These are phyloP conservation scores for Laetiporus sulphureus DNA, from an alignment of 1,284 basidiomycete genomes.

Conservation along the genomic window DNA sequence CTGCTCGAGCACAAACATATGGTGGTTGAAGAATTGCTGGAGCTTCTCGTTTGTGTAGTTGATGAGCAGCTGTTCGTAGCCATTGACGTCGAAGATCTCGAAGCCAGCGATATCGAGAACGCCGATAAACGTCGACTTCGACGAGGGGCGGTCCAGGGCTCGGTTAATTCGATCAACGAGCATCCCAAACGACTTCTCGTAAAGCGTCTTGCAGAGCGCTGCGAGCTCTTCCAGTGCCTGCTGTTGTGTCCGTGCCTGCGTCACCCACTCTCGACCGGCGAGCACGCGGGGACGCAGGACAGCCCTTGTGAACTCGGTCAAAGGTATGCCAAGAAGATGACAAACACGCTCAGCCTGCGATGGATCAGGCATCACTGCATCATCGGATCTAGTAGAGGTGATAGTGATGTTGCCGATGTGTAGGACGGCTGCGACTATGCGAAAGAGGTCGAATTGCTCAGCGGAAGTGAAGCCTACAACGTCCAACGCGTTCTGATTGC, in stretches of 20 bases:
- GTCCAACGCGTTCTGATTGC: slow-evolving; percentile 64
- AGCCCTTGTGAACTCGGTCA: slow-evolving; percentile 85
- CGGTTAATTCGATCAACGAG: slow-evolving; percentile 95
- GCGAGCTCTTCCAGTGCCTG: slow-evolving; percentile 94
- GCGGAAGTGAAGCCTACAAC: slow-evolving; percentile 80
- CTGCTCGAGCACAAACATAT: slow-evolving; percentile 99
- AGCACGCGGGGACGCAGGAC: slow-evolving; percentile 86
- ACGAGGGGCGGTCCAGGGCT: slow-evolving; percentile 88
- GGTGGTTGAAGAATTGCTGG: slow-evolving; percentile 98
- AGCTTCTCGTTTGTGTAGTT: slow-evolving; percentile 99
- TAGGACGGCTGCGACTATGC: slow-evolving; percentile 89
- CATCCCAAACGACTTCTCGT: slow-evolving; percentile 94
- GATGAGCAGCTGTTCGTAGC: slow-evolving; percentile 97
- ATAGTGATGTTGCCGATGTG: slow-evolving; percentile 95
- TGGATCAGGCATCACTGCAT: slow-evolving; percentile 80
- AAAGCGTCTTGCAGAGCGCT: slow-evolving; percentile 92
- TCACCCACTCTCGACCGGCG: slow-evolving; percentile 96
- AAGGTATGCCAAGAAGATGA: slow-evolving; percentile 89
- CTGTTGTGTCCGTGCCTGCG: slow-evolving; percentile 85
- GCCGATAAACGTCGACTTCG: slow-evolving; percentile 94
- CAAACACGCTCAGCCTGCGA: slow-evolving; percentile 88
- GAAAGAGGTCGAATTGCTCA: slow-evolving; percentile 92
- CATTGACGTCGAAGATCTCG: slow-evolving; percentile 90
- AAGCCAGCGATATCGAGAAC: slow-evolving; percentile 99
- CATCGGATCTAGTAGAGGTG: slow-evolving; percentile 77